Conservation (phyloP, 176 grass and related monocot species). For the Dendrocalamus sinicus region DNA sequence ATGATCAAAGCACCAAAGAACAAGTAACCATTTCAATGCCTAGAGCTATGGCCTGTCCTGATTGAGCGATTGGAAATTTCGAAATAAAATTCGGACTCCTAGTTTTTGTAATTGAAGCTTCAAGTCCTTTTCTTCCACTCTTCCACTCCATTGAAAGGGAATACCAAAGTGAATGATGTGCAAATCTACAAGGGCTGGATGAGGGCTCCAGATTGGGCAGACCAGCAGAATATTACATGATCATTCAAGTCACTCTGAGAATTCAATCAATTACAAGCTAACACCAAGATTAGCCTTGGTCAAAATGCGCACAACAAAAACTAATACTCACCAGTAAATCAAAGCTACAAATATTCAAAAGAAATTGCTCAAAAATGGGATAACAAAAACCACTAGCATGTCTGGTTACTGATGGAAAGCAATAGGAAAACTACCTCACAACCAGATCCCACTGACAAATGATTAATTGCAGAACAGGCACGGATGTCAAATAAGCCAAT, state of each 20-base stretch:
- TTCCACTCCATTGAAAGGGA: neutral
- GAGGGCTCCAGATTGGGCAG: constrained; percentile 10
- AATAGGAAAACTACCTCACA: constrained; percentile 68
- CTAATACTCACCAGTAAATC: neutral
- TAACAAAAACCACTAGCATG: constrained; percentile 5
- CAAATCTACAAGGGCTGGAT: constrained; percentile 19
- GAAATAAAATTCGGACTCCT: constrained; percentile 21
- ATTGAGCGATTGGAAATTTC: neutral
- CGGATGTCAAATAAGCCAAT: constrained; percentile 95
- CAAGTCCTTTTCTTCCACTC: neutral
- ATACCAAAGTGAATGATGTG: neutral
- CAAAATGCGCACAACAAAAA: constrained; percentile 12
- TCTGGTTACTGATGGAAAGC: constrained; percentile 6
- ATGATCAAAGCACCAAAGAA: constrained; percentile 14
- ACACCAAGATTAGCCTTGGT: constrained; percentile 3
- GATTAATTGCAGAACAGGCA: constrained; percentile 82
- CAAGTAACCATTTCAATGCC: constrained; percentile 1
- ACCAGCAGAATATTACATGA: neutral
- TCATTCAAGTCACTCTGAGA: constrained; percentile 2
- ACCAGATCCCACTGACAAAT: constrained; percentile 84
- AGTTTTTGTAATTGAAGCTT: neutral
- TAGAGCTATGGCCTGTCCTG: constrained; percentile 9
- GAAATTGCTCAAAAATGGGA: constrained; percentile 15
- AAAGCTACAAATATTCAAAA: constrained; percentile 26
- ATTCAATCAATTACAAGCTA: constrained; percentile 27